phyloP scores from a whole-genome alignment of 2,329 filamentous ascomycete genomes.

The Pleomassaria siparia region DNA sequence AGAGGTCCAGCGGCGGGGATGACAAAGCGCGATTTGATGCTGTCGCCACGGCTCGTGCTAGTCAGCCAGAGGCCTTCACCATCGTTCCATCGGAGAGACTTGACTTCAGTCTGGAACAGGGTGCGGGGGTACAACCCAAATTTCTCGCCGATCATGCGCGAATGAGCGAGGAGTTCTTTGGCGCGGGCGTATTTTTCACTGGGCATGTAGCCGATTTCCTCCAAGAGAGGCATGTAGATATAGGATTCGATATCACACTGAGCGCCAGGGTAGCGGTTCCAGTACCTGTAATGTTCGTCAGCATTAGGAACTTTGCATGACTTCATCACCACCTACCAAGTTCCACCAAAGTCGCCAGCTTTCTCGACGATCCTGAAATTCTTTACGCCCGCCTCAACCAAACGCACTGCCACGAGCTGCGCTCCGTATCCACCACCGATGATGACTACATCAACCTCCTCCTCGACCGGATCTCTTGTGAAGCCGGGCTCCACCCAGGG shows the following conservation, averaged over 20 bases:
- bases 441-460: slow-evolving; percentile 37
- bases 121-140: slow-evolving; percentile 47
- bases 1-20: slow-evolving; percentile 47
- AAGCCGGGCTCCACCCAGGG: slow-evolving; percentile 32
- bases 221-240: slow-evolving; percentile 32
- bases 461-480: slow-evolving; percentile 26
- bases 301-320: slow-evolving; percentile 3
- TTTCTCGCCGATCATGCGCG: slow-evolving; percentile 47
- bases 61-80: slow-evolving; percentile 33
- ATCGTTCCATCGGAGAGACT: slow-evolving; percentile 53
- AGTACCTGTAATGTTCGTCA: slow-evolving; percentile 36
- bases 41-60: slow-evolving; percentile 23
- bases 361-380: slow-evolving; percentile 49
- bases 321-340: slow-evolving; percentile 34
- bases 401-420: slow-evolving; percentile 44
- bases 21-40: slow-evolving; percentile 44
- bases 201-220: slow-evolving; percentile 53
- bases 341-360: slow-evolving; percentile 52
- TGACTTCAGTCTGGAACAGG: slow-evolving; percentile 52
- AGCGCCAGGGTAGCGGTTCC: slow-evolving; percentile 41
- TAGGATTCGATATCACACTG: slow-evolving; percentile 34
- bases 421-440: slow-evolving; percentile 51
- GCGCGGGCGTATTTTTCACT: slow-evolving; percentile 52
- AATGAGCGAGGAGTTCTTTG: slow-evolving; percentile 51
- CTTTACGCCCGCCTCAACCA: slow-evolving; percentile 43